Conservation (phyloP, 495 filamentous ascomycete genomes). For the Neurospora discreta region DNA sequence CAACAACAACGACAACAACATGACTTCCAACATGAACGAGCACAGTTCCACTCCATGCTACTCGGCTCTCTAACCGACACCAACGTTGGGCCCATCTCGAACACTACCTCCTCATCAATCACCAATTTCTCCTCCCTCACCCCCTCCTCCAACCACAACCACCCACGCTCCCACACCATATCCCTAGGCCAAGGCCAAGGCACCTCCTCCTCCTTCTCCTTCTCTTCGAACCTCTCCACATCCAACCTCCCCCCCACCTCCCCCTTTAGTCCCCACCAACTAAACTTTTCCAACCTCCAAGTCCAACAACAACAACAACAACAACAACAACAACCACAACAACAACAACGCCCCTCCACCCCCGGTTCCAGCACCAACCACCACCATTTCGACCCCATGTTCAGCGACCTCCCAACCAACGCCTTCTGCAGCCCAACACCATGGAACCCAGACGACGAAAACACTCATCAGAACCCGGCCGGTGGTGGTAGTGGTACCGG, state of each 20-base stretch:
- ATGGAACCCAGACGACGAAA: slow-evolving; percentile 31
- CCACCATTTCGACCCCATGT: slow-evolving; percentile 45
- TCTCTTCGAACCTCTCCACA: no score
- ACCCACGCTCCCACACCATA: not conserved
- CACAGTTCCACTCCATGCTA: slow-evolving; percentile 5
- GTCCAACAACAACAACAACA: slow-evolving; percentile 1
- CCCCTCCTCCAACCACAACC: not conserved
- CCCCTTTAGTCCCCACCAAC: slow-evolving; percentile 16
- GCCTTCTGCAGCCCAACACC: slow-evolving; percentile 33
- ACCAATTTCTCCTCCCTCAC: slow-evolving; percentile 12
- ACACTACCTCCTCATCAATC: not conserved
- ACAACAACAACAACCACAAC: slow-evolving; percentile 2
- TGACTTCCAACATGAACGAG: slow-evolving; percentile 6
- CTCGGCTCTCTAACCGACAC: slow-evolving; percentile 15
- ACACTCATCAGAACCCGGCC: slow-evolving; percentile 12
- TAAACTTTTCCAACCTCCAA: slow-evolving; percentile 12
- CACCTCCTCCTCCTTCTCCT: not conserved
- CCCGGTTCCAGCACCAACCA: slow-evolving; percentile 11
- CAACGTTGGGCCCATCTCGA: not conserved
- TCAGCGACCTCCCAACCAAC: slow-evolving; percentile 36
- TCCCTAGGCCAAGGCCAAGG: slow-evolving; percentile 5
- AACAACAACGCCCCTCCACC: slow-evolving; percentile 4
- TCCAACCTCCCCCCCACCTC: slow-evolving; percentile 5
- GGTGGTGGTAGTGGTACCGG: slow-evolving; percentile 1
- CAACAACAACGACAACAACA: slow-evolving; percentile 13